Conservation (phyloP, 2,329 filamentous ascomycete species). For the Cladosporium colombiae region DNA sequence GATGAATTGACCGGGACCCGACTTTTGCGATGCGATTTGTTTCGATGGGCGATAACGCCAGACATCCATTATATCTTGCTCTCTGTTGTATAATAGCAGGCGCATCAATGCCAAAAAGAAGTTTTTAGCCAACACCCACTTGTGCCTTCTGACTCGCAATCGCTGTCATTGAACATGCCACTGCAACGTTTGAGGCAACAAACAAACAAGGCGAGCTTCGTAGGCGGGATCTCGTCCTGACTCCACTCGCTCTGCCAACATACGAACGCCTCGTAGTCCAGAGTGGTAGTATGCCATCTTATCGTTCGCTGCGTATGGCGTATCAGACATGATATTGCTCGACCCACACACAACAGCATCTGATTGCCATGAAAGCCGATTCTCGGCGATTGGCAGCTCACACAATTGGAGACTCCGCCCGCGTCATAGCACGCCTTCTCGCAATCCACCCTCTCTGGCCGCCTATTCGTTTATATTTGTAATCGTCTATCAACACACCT, state of each 20-base stretch:
- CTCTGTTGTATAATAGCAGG: constrained; percentile 7
- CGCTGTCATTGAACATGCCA: background rate
- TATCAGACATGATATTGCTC: background rate
- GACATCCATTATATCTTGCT: constrained; percentile 2
- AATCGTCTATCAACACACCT: constrained; percentile 1
- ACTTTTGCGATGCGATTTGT: constrained; percentile 3
- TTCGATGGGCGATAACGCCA: constrained; percentile 1
- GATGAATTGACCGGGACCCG: background rate
- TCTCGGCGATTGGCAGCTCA: constrained; percentile 8
- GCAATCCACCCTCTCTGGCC: background rate
- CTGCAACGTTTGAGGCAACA: background rate
- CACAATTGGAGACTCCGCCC: background rate
- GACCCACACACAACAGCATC: background rate
- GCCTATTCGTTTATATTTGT: background rate
- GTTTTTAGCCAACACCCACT: background rate
- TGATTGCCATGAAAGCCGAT: background rate
- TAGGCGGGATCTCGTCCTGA: background rate
- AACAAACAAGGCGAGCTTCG: background rate
- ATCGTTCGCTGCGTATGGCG: background rate
- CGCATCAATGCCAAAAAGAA: constrained; percentile 3
- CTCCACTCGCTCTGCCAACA: background rate
- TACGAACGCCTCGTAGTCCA: background rate
- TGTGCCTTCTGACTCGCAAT: background rate
- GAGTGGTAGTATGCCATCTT: background rate
- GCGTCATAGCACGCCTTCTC: constrained; percentile 19